Percentiles rank a stretch among this genome's conserved stretches.
Evolutionary conservation across 495 filamentous ascomycete genomes (phyloP).

Genomic region (Paragyromitra xinjiangensis): DNA sequence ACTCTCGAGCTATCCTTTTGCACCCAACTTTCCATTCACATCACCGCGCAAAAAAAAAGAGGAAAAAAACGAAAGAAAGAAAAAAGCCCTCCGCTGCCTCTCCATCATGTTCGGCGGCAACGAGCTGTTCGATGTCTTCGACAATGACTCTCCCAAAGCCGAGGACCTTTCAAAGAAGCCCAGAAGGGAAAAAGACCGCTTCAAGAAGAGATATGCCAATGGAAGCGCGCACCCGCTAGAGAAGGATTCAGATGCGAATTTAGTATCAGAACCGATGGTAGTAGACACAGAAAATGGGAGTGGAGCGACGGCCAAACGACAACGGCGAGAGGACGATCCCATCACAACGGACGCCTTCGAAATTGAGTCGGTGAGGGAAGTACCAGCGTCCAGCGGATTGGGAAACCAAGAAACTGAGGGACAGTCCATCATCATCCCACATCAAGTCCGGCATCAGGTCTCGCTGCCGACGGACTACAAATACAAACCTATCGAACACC

Average conservation of each 20-base stretch:
- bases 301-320: constrained; percentile 69
- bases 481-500: constrained; percentile 89
- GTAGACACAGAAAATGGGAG: constrained; percentile 59
- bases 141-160: constrained; percentile 61
- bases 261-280: constrained; percentile 64
- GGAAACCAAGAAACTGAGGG: constrained; percentile 63
- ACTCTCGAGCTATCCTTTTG: constrained; percentile 28
- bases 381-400: constrained; percentile 82
- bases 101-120: constrained; percentile 61
- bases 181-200: constrained; percentile 67
- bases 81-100: constrained; percentile 18
- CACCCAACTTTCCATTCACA: constrained; percentile 21
- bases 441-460: constrained; percentile 98
- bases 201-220: constrained; percentile 84
- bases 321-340: constrained; percentile 77
- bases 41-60: not conserved
- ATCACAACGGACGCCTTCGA: constrained; percentile 93
- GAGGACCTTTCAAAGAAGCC: constrained; percentile 64
- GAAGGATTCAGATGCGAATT: constrained; percentile 59
- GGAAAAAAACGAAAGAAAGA: not conserved
- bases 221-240: constrained; percentile 68
- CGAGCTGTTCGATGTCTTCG: constrained; percentile 86
- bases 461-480: constrained; percentile 91
- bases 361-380: constrained; percentile 91
- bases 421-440: constrained; percentile 80